Conservation (phyloP, 768 basidiomycete genomes). For the Boletus rubroflammeus region DNA sequence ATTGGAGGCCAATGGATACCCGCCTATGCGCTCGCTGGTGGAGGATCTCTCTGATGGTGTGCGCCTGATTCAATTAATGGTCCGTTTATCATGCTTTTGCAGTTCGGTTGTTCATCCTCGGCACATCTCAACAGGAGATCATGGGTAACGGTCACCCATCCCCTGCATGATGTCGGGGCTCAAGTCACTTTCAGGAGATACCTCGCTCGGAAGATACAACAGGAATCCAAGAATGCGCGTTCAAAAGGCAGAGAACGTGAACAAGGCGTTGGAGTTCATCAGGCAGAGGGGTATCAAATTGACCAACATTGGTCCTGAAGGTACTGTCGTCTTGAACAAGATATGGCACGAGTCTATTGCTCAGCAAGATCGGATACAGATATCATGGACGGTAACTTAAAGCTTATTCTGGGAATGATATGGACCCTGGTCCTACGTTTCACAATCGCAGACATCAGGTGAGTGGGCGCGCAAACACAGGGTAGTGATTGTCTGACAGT, state of each 20-base stretch:
- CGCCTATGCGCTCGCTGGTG: conserved; percentile 85
- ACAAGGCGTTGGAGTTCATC: conserved; percentile 95
- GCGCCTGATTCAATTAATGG: conserved; percentile 92
- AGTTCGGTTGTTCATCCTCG: not conserved
- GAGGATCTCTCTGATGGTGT: conserved; percentile 94
- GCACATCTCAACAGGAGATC: conserved; percentile 66
- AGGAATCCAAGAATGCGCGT: conserved; percentile 85
- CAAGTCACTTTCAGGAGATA: conserved; percentile 55
- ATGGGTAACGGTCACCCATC: conserved; percentile 60
- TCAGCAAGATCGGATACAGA: conserved; percentile 45
- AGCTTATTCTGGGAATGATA: conserved; percentile 98
- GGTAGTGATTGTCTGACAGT: conserved; percentile 8
- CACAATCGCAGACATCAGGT: conserved; percentile 98
- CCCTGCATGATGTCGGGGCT: conserved; percentile 5
- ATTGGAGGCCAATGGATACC: conserved; percentile 79
- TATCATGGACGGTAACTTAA: conserved; percentile 97
- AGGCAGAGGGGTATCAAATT: conserved; percentile 90
- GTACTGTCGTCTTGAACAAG: conserved; percentile 34
- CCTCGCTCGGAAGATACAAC: conserved; percentile 93
- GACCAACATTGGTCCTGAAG: conserved; percentile 97
- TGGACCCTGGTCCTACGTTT: conserved; percentile 98
- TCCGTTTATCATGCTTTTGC: conserved; percentile 30
- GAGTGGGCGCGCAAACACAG: conserved; percentile 24
- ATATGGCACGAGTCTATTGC: not conserved
- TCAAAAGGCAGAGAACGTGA: conserved; percentile 98